Conservation (phyloP, 2,329 filamentous ascomycete species). For the Colletotrichum echinochloae region DNA sequence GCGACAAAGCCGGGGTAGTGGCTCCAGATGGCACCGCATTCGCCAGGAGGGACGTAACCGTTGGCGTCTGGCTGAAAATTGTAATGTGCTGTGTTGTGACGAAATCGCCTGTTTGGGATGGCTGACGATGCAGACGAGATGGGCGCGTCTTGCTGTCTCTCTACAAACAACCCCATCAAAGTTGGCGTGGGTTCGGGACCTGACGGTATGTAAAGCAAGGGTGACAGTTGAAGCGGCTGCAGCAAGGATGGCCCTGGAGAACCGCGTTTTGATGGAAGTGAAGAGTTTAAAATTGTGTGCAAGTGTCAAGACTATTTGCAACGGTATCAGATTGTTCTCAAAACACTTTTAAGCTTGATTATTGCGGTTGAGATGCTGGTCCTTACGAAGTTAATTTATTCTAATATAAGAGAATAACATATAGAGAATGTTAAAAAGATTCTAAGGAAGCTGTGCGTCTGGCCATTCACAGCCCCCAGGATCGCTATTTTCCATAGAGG, state of each 20-base stretch:
- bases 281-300: background rate
- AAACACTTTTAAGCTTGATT: background rate
- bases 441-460: too few relatives aligned
- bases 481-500: background rate
- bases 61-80: slow-evolving; percentile 48
- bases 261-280: background rate
- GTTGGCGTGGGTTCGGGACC: slow-evolving; percentile 17
- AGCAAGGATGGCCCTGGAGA: slow-evolving; percentile 12
- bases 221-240: background rate
- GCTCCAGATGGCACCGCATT: slow-evolving; percentile 48
- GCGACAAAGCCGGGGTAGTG: slow-evolving; percentile 51
- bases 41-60: slow-evolving; percentile 49
- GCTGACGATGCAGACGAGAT: slow-evolving; percentile 3
- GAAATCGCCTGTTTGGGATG: slow-evolving; percentile 41
- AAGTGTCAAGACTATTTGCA: background rate
- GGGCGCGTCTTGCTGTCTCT: slow-evolving; percentile 1
- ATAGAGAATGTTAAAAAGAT: too few relatives aligned
- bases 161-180: background rate
- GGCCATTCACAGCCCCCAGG: slow-evolving; percentile 5
- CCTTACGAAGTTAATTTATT: slow-evolving; percentile 17
- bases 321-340: background rate
- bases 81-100: slow-evolving; percentile 48
- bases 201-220: slow-evolving; percentile 7
- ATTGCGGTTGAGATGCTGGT: background rate
- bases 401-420: too few relatives aligned